A percentile compares a stretch with the other conserved stretches of the same genome.
Evolutionary conservation across 2,329 filamentous ascomycete species (phyloP).

Genomic region (Fusarium drepaniforme): DNA sequence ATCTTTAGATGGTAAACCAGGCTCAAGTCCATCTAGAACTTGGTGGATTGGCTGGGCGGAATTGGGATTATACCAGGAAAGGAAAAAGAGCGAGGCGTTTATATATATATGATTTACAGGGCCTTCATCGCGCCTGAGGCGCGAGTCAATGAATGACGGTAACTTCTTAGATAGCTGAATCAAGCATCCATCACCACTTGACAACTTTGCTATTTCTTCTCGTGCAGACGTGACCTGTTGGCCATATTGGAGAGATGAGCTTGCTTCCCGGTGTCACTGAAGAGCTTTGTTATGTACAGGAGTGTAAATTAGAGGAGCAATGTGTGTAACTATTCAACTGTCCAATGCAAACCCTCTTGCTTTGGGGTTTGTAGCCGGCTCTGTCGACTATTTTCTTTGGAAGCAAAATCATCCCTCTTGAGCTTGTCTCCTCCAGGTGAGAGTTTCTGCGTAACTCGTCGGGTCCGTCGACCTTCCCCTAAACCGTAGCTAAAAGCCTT

Average conservation of each 20-base stretch:
- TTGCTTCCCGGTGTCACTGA: not conserved
- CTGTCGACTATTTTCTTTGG: not conserved
- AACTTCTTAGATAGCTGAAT: slow-evolving; percentile 21
- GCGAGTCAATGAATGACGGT: slow-evolving; percentile 20
- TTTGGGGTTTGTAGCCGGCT: not conserved
- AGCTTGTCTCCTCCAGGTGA: not conserved
- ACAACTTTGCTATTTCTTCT: not conserved
- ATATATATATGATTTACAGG: slow-evolving; percentile 31
- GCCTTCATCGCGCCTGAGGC: slow-evolving; percentile 25
- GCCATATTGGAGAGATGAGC: not conserved
- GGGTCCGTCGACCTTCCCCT: not conserved
- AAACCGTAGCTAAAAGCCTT: not conserved
- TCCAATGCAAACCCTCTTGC: not conserved
- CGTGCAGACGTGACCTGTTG: not conserved
- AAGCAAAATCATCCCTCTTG: not conserved
- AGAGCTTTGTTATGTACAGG: not conserved
- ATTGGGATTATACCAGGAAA: slow-evolving; percentile 33
- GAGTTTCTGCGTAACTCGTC: not conserved
- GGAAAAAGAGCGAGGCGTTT: slow-evolving; percentile 39
- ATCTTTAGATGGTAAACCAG: slow-evolving; percentile 12
- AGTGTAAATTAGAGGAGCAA: not conserved
- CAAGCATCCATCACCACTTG: slow-evolving; percentile 2
- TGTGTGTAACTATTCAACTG: not conserved
- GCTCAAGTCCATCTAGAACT: slow-evolving; percentile 1
- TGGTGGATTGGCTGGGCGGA: slow-evolving; percentile 9